phyloP scores from a whole-genome alignment of 129 eudicot species.

The Escallonia herrerae region DNA sequence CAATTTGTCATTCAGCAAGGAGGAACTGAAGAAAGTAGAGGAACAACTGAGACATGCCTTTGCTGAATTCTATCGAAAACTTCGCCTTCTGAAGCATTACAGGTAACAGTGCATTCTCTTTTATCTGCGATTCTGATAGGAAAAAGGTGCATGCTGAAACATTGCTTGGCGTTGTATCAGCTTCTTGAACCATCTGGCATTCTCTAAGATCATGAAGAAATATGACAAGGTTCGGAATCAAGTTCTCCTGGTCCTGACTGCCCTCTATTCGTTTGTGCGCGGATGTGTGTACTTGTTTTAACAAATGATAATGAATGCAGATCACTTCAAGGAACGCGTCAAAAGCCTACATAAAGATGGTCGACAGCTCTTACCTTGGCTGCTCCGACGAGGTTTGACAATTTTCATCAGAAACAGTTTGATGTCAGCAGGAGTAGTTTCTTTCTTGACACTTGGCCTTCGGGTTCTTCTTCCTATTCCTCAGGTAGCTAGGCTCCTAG shows the following conservation, averaged over 20 bases:
- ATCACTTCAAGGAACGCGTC: slow-evolving; percentile 60
- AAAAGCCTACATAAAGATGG: slow-evolving; percentile 50
- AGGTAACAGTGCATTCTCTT: slow-evolving; percentile 26
- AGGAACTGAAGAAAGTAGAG: slow-evolving; percentile 37
- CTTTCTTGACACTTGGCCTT: background rate
- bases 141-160: background rate
- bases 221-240: slow-evolving; percentile 51
- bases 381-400: slow-evolving; percentile 53
- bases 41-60: slow-evolving; percentile 47
- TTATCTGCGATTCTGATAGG: background rate
- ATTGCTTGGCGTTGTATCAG: slow-evolving; percentile 18
- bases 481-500: slow-evolving; percentile 49
- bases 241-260: background rate
- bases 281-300: background rate
- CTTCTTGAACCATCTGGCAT: slow-evolving; percentile 61
- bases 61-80: slow-evolving; percentile 48
- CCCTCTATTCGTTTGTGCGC: background rate
- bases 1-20: slow-evolving; percentile 32
- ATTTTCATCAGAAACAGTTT: background rate
- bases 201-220: slow-evolving; percentile 75
- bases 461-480: background rate
- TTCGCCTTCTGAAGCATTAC: slow-evolving; percentile 54
- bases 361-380: slow-evolving; percentile 55
- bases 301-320: slow-evolving; percentile 24
- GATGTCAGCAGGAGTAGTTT: background rate